Conservation (phyloP, 2,329 filamentous ascomycete species). For the Gliomastix tumulicola region DNA sequence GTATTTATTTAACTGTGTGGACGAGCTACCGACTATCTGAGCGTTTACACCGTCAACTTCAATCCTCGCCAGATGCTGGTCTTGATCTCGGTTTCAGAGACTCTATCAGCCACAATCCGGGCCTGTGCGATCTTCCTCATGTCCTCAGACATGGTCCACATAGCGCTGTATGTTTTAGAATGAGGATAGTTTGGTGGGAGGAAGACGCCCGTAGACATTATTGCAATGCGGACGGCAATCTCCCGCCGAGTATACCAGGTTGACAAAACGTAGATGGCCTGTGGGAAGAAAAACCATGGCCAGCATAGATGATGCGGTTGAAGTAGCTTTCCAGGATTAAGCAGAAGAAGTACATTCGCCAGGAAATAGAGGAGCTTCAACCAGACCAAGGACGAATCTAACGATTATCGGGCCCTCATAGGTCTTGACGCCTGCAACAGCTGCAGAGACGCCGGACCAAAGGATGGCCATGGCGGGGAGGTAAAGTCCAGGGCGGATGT, state of each 20-base stretch:
- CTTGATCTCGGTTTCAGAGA: constrained; percentile 12
- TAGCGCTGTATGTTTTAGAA: constrained; percentile 12
- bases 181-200: constrained; percentile 14
- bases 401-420: constrained; percentile 6
- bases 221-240: constrained; percentile 13
- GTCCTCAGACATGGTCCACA: constrained; percentile 13
- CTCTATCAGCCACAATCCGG: constrained; percentile 13
- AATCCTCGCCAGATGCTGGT: constrained; percentile 12
- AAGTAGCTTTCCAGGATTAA: too few relatives aligned
- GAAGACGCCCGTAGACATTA: constrained; percentile 10
- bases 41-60: constrained; percentile 12
- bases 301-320: too few relatives aligned
- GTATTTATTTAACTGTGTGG: too few relatives aligned
- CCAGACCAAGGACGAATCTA: constrained; percentile 12
- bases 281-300: too few relatives aligned
- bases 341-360: too few relatives aligned
- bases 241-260: constrained; percentile 16
- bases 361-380: constrained; percentile 10
- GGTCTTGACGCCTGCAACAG: constrained; percentile 8
- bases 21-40: too few relatives aligned
- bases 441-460: constrained; percentile 12
- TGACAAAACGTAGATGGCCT: constrained; percentile 8
- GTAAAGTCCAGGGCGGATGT: constrained; percentile 10
- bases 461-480: constrained; percentile 10
- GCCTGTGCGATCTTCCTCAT: constrained; percentile 13